Conservation (phyloP, 202 grass and related monocot genomes). For the Zizania palustris region DNA sequence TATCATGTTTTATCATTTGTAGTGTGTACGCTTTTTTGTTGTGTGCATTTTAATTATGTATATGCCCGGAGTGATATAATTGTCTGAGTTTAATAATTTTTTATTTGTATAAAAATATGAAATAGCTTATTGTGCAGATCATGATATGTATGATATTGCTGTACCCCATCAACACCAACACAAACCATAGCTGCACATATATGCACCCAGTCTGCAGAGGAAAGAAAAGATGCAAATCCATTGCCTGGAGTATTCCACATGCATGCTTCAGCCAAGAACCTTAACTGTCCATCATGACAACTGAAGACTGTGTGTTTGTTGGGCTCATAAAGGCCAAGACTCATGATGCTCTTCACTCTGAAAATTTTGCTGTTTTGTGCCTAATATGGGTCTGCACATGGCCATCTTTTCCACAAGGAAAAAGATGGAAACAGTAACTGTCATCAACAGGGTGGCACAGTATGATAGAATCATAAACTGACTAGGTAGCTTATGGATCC, state of each 20-base stretch:
- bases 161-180: no score
- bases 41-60: no score
- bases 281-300: slow-evolving; percentile 32
- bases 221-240: neutral
- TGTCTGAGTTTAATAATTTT: no score
- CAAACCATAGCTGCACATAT: neutral
- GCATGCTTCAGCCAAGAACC: slow-evolving; percentile 17
- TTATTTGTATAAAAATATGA: no score
- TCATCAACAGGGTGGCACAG: neutral
- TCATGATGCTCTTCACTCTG: neutral
- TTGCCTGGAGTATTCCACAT: slow-evolving; percentile 3
- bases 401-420: neutral
- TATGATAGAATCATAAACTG: neutral
- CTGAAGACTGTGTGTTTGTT: slow-evolving; percentile 34
- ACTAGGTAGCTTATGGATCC: neutral
- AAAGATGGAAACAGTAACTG: neutral
- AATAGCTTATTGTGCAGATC: no score
- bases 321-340: slow-evolving; percentile 18
- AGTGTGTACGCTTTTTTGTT: no score
- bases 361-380: neutral
- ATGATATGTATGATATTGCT: no score
- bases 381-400: neutral
- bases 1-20: no score
- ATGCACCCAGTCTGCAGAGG: slow-evolving; percentile 28
- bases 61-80: no score